A percentile compares a stretch with the other conserved stretches of the same genome.
These are phyloP conservation scores for Fagopyrum homotropicum DNA, from an alignment of 148 eudicot species.

Conservation along the genomic window DNA sequence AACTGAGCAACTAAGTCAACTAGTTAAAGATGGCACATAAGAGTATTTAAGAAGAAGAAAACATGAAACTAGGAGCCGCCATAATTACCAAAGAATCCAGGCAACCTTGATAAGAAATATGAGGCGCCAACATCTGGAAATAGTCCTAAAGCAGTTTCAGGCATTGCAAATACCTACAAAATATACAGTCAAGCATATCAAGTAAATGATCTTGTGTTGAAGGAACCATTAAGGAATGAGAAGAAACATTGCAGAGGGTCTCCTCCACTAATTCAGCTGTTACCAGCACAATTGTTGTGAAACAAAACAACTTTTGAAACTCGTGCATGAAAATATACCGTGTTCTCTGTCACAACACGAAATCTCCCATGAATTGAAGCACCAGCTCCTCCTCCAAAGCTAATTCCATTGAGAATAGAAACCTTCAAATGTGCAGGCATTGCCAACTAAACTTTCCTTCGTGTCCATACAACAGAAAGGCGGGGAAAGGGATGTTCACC, in stretches of 20 bases:
- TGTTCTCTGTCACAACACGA: constrained; percentile 86
- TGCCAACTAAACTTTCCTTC: constrained; percentile 7
- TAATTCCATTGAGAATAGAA: constrained; percentile 87
- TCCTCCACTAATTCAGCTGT: not conserved
- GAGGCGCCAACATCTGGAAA: constrained; percentile 97
- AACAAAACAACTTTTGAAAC: not conserved
- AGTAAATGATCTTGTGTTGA: not conserved
- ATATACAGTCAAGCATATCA: not conserved
- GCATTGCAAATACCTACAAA: constrained; percentile 90
- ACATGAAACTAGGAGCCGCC: not conserved
- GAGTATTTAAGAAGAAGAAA: not conserved
- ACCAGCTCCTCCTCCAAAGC: constrained; percentile 98
- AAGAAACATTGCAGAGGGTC: not conserved
- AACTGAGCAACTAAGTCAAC: not conserved
- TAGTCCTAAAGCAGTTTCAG: constrained; percentile 94
- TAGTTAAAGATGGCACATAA: not conserved
- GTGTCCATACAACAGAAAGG: not conserved
- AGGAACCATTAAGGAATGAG: not conserved
- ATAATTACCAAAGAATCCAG: constrained; percentile 81
- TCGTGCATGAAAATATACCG: constrained; percentile 39
- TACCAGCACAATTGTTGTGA: not conserved
- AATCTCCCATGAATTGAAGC: constrained; percentile 88
- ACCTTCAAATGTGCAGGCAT: constrained; percentile 40
- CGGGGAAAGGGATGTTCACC: constrained; percentile 28
- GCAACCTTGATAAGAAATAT: constrained; percentile 78